A percentile compares a stretch with the other conserved stretches of the same genome.
phyloP scores from a whole-genome alignment of 2,329 filamentous ascomycete genomes.

The Fonsecaea erecta region DNA sequence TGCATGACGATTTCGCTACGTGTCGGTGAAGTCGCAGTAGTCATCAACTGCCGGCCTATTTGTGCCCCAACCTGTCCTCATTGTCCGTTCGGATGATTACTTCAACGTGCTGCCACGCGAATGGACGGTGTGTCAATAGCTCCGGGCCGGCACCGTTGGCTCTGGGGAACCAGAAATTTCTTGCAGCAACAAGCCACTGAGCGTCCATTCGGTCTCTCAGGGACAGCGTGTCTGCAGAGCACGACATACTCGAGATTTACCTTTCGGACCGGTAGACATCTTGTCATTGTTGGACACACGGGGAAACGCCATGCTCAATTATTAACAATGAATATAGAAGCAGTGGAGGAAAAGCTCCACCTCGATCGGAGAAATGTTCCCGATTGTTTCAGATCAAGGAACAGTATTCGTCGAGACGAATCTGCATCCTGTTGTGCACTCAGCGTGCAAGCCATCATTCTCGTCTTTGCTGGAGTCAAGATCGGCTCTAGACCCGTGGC shows the following conservation, averaged over 20 bases:
- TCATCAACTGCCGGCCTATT: neutral
- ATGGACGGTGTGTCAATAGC: slow-evolving; percentile 16
- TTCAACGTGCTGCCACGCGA: neutral
- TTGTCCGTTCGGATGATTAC: slow-evolving; percentile 1
- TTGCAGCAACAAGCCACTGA: neutral
- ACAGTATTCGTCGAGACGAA: neutral
- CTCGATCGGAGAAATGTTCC: neutral
- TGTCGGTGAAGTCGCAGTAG: neutral
- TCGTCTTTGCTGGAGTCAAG: slow-evolving; percentile 2
- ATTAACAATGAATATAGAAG: too few relatives aligned
- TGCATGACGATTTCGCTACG: neutral
- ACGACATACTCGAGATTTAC: neutral
- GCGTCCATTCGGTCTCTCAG: neutral
- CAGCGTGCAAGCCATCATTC: neutral
- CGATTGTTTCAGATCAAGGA: neutral
- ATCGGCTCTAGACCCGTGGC: neutral
- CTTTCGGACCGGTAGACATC: neutral
- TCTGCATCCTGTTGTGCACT: neutral
- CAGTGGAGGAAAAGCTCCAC: neutral
- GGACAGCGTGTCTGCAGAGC: neutral
- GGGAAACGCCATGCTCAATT: neutral
- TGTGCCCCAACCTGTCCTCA: neutral
- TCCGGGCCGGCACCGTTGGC: neutral
- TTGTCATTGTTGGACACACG: neutral
- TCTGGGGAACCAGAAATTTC: neutral